Base-by-base conservation (phyloP, 257 asterid species). In the Plectranthus barbatus region DNA sequence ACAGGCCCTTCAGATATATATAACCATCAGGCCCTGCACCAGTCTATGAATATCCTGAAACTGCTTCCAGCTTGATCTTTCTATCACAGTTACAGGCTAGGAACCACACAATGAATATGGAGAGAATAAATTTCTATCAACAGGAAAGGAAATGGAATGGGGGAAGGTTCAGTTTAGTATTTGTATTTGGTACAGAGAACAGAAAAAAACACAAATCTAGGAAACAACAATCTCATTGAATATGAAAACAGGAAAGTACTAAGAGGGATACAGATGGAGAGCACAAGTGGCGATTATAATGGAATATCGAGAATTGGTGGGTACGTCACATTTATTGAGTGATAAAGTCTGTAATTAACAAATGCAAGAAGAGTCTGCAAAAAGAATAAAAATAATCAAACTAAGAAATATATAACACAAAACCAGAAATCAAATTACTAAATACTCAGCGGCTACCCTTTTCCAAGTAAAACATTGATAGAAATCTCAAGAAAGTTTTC, bases 291-390 rank as follows among this genome's bases (percentile, higher is more conserved):
- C 31, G 5, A 31, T 31, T 4, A 31, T 1, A 23, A 64, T 7
- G 45, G 9, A 12, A 29, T 46, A 54, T 15, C 45, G 20, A 93
- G 96, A 66, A 90, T 87, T 13, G 99, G 97, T 48, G 97, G 97
- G 68, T 93, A 90, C 56, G 77, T 80, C 74, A 81, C 81, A 69
- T 85, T 81, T 64, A 93, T 84, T 42, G 96, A 85, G 21, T 78
- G 84, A 68, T 87, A 93, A 14, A 90, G 86, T 73, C 80, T 86
- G 78, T 56, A 81, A 75, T 93, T 87, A 41, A 87, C 86, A 66
- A 82, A 87, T 29, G 79, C 96, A 66, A 85, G 84, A 59, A 85
- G 94, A 53, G 94, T 82, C 99, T 93, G 92, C 90, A 79, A 64
- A 66, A 66, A 66, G 58, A 54, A 23, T 10, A 45, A 21, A 47